These are phyloP conservation scores for Cercophora samala DNA, from an alignment of 495 filamentous ascomycete genomes.

Conservation along the genomic window DNA sequence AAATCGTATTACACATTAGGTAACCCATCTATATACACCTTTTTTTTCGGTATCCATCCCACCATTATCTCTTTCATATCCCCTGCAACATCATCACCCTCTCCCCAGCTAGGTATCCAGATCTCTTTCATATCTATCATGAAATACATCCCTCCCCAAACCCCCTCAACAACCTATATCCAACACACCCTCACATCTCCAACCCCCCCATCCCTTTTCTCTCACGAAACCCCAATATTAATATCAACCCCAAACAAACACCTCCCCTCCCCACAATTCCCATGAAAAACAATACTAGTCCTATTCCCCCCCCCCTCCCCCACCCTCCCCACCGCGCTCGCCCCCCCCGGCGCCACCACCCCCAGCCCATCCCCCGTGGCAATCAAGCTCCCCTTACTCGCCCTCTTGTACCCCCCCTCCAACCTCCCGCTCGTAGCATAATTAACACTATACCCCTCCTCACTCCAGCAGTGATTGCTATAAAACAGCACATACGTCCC, in stretches of 20 bases:
- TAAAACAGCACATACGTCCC: constrained; percentile 60
- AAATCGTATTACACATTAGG: background rate
- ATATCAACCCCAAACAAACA: constrained; percentile 34
- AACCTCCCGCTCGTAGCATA: constrained; percentile 46
- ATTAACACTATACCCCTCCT: constrained; percentile 51
- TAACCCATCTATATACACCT: background rate
- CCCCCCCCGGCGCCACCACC: constrained; percentile 53
- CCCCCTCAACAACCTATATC: background rate
- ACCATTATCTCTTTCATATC: background rate
- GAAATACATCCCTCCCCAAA: background rate
- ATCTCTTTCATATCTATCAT: background rate
- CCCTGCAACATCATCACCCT: no score
- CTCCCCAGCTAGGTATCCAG: background rate
- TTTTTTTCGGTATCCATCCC: background rate
- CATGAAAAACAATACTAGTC: constrained; percentile 48
- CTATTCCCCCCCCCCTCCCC: constrained; percentile 33
- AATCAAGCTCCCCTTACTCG: background rate
- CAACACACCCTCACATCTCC: no score
- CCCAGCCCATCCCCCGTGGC: constrained; percentile 32
- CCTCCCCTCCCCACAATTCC: constrained; percentile 43
- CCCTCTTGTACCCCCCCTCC: constrained; percentile 47
- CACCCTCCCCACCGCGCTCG: constrained; percentile 44
- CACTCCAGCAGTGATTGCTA: constrained; percentile 56
- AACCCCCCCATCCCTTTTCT: no score
- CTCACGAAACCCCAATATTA: constrained; percentile 15